phyloP scores from a whole-genome alignment of 257 asterid species.

The Solanum pennellii region DNA sequence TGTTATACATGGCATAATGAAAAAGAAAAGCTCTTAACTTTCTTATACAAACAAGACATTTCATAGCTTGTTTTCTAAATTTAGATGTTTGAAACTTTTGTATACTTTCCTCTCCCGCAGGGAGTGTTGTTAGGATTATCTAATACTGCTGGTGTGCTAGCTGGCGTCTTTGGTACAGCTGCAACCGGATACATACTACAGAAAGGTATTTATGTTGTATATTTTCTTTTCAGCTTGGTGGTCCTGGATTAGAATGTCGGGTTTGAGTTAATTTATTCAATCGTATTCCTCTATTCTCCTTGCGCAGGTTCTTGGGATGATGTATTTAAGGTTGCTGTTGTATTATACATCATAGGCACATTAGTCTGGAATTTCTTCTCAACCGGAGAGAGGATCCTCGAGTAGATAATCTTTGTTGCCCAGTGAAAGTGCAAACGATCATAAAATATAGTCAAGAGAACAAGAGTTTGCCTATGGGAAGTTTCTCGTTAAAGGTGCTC shows the following conservation, averaged over 20 bases:
- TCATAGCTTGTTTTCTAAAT: neutral
- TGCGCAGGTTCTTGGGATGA: slow-evolving; percentile 91
- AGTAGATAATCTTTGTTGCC: slow-evolving; percentile 16
- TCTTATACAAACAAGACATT: neutral
- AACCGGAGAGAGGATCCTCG: slow-evolving; percentile 79
- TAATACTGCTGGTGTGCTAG: slow-evolving; percentile 94
- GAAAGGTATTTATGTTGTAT: slow-evolving; percentile 37
- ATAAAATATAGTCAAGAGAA: neutral
- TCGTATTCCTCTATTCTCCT: neutral
- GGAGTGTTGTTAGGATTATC: slow-evolving; percentile 86
- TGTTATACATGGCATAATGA: neutral
- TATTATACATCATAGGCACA: slow-evolving; percentile 71
- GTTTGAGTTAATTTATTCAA: neutral
- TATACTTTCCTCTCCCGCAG: slow-evolving; percentile 16
- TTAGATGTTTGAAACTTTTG: neutral
- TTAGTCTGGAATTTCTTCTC: slow-evolving; percentile 78
- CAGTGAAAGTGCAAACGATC: neutral
- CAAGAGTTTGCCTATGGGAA: neutral
- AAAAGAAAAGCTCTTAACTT: neutral
- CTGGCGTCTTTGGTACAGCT: slow-evolving; percentile 96
- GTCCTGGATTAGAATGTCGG: neutral
- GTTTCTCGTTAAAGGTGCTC: neutral
- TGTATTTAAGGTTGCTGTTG: slow-evolving; percentile 79
- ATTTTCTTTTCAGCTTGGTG: neutral
- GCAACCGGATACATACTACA: slow-evolving; percentile 98